phyloP scores from a whole-genome alignment of 495 filamentous ascomycete genomes.

The Tuber microsphaerosporum region DNA sequence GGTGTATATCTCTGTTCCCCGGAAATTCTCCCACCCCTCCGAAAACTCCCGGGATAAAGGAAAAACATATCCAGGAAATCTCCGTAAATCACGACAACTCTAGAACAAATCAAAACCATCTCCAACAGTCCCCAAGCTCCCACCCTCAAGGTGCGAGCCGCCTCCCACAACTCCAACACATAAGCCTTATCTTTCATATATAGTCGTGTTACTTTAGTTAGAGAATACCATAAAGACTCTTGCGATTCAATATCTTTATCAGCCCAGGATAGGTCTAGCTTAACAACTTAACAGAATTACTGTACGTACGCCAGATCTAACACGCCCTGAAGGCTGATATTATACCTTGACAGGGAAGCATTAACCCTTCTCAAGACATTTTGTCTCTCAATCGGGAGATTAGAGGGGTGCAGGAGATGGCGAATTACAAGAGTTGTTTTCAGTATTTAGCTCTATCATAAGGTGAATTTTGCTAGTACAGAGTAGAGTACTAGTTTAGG shows the following conservation, averaged over 20 bases:
- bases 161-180: not conserved
- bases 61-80: not conserved
- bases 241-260: no score
- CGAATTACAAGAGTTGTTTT: no score
- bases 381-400: no score
- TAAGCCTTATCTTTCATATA: not conserved
- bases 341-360: no score
- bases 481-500: not conserved
- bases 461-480: not conserved
- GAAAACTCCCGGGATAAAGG: not conserved
- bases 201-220: not conserved
- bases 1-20: not conserved
- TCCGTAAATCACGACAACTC: not conserved
- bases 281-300: no score
- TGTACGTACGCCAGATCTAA: no score
- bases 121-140: not conserved
- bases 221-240: not conserved
- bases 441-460: not conserved
- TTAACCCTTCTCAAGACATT: no score
- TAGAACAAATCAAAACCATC: not conserved
- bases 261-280: no score
- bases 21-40: not conserved
- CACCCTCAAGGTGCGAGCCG: not conserved
- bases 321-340: no score
- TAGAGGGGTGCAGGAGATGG: no score